Base-by-base conservation (phyloP, 2,329 filamentous ascomycete species). In the Drechslera avenae region DNA sequence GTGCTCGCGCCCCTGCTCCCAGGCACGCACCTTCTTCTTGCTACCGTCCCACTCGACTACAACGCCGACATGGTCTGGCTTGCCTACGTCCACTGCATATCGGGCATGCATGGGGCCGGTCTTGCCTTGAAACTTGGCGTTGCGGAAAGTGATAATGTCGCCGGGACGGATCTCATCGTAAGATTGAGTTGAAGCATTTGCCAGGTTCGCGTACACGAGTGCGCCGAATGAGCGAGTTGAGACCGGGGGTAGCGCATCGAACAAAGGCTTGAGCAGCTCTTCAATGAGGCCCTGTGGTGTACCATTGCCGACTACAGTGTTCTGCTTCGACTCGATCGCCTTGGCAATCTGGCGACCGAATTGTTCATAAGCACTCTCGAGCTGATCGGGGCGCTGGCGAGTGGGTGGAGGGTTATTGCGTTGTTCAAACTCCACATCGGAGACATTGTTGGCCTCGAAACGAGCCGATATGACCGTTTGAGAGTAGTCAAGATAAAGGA, bases 1-100 rank as follows among this genome's bases (percentile, higher is more conserved):
- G 72, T 86, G 92, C 78, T 97, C 93, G 12, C 93, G 81, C 0
- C 93, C 93, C 72, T 99, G 94, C 74, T 97, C 94, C 90, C 91
- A 97, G 1, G 88, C 92, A 21, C 92, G 80, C 19, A 99, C 88
- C 81, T 97, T 97, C 82, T 96, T 96, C 83, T 97, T 96, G 33
- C 91, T 96, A 3, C 94, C 94, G 73, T 99, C 94, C 94, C 94
- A 99, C 73, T 99, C 94, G 8, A 91, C 84, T 3, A 99, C 93
- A 2, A 99, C 79, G 2, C 84, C 94, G 0, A 97, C 93, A 67
- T 99, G 94, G 57, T 93, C 83, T 8, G 84, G 90, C 71, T 90
- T 94, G 59, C 91, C 92, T 1, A 97, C 90, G 62, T 99, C 94
- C 44, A 85, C 79, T 40, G 82, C 87, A 73, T 99, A 99, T 73